Conservation (phyloP, 805 yeast genomes). For the Starmerella stigmatis region DNA sequence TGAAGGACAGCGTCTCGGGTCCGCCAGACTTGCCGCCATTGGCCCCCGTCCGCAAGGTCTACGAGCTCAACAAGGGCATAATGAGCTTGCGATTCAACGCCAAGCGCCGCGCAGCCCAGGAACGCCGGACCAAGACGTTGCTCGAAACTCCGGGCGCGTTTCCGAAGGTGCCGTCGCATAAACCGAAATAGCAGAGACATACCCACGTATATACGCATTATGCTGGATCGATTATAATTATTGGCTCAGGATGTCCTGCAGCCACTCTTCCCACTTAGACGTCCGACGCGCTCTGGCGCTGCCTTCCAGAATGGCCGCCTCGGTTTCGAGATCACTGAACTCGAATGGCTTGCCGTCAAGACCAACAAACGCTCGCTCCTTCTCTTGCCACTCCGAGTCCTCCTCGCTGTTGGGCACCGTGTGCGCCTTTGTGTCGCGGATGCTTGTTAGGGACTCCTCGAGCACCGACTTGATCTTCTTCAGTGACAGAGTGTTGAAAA, state of each 20-base stretch:
- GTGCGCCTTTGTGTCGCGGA: conserved; percentile 41
- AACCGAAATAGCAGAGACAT: conserved; percentile 8
- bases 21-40: background rate
- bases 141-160: conserved; percentile 29
- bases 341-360: conserved; percentile 37
- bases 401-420: conserved; percentile 33
- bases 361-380: conserved; percentile 37
- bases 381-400: conserved; percentile 30
- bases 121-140: conserved; percentile 27
- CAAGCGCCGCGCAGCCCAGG: conserved; percentile 26
- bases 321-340: conserved; percentile 63
- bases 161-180: conserved; percentile 31
- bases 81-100: conserved; percentile 34
- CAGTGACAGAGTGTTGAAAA: conserved; percentile 70
- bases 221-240: background rate
- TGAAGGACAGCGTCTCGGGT: conserved; percentile 12
- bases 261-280: conserved; percentile 64
- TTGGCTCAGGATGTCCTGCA: conserved; percentile 25
- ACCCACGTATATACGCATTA: too few species aligned
- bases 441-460: conserved; percentile 52
- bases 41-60: conserved; percentile 1
- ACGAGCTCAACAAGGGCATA: conserved; percentile 34
- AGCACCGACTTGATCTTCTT: conserved; percentile 47
- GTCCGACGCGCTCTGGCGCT: conserved; percentile 51
- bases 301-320: conserved; percentile 52